Evolutionary conservation across 2,329 filamentous ascomycete genomes (phyloP), one percentile per base, ranked within the genome.

Genomic region (Fusarium mundagurra): DNA sequence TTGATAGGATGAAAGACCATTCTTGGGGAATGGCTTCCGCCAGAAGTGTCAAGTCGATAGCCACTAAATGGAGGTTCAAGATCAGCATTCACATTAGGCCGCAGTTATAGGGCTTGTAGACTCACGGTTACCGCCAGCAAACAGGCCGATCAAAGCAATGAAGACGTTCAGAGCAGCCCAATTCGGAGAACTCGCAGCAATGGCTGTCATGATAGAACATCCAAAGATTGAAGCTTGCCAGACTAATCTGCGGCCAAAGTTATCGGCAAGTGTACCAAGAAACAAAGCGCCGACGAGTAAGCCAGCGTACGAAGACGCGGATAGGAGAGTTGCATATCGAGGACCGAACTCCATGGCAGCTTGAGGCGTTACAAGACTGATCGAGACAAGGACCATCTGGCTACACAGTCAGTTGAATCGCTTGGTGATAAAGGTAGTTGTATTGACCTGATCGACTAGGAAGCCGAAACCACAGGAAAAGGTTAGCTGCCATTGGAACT

Each of bases 361-460:
- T 12, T 59, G 57, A 1, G 57, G 43, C 0, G 57, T 50, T 3
- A 59, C 57, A 4, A 59, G 41, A 8, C 57, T 59, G 8, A 59
- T 59, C 0, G 57, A 59, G 11, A 59, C 57, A 22, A 59, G 57
- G 0, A 50, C 33, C 57, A 59, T 59, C 43, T 59, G 7, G 0
- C 2, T 4, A 6, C 8, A 27, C 0, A 4, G n/a, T 38, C 8
- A 53, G 33, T 16, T 4, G 13, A 36, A 20, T 2, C 3, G 7
- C 2, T 27, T 20, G 8, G 18, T 3, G 0, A 4, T 5, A 4
- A 5, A 29, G 4, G 6, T 8, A 8, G 3, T 8, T 2, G 18
- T 17, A 8, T 8, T 27, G 17, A 59, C 57, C 43, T 59, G 57
- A 5, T 59, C 57, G 5, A 59, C 57, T 0, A 59, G 12, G 11